These are phyloP conservation scores for Halophytophthora batemanensis DNA, from an alignment of 352 stramenopile species.

Conservation along the genomic window DNA sequence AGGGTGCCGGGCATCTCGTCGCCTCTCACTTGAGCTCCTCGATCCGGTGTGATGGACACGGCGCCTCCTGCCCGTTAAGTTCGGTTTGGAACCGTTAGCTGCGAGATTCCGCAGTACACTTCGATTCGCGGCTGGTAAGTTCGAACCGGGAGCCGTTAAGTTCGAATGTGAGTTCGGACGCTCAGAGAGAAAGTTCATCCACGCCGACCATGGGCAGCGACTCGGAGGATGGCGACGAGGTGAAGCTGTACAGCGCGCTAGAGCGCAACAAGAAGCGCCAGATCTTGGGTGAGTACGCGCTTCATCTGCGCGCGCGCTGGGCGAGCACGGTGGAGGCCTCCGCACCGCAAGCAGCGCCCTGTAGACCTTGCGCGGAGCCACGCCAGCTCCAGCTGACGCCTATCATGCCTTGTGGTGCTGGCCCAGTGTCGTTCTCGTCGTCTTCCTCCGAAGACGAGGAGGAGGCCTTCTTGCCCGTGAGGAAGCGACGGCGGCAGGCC, in stretches of 20 bases:
- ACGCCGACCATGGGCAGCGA: constrained; percentile 15
- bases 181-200: no score
- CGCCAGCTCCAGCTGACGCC: not conserved
- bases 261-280: constrained; percentile 63
- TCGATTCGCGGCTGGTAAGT: no score
- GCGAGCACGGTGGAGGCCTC: not conserved
- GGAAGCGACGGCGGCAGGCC: constrained; percentile 12
- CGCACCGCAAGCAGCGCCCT: not conserved
- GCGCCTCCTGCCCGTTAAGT: no score
- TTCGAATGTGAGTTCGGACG: no score
- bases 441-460: constrained; percentile 20
- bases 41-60: no score
- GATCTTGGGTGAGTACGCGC: constrained; percentile 46
- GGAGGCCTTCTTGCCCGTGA: constrained; percentile 14
- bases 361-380: not conserved
- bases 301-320: not conserved
- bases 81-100: no score
- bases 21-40: no score
- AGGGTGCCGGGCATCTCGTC: no score
- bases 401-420: not conserved
- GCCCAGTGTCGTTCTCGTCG: constrained; percentile 42
- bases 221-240: constrained; percentile 47
- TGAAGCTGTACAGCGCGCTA: constrained; percentile 75
- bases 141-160: no score
- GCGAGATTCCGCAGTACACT: no score